Evolutionary conservation across 176 grass and related monocot genomes (phyloP), one percentile per base, ranked within the genome.

Genomic region (Triticum monococcum): DNA sequence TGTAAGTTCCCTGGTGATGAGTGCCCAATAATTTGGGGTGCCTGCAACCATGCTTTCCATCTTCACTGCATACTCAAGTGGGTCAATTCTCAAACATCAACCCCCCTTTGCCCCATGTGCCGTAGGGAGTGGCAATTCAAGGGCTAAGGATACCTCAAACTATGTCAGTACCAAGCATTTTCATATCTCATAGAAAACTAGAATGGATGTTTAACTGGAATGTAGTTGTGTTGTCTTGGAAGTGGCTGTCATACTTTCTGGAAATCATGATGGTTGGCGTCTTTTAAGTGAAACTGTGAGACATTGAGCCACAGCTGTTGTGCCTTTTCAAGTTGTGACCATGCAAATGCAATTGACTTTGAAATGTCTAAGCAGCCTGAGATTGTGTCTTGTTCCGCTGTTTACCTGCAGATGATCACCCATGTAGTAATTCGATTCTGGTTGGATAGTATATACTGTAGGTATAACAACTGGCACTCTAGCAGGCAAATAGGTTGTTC

Each of bases 1-100:
- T 97, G 95, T 64, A 97, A 94, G 72, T 97, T 97, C 88, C 95
- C 95, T 4, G 95, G 95, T 13, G 92, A 97, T 2, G 95, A 97
- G 26, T 97, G 95, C 84, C 92, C 92, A 0, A 78, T 97, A 48
- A 92, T 97, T 45, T 97, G 92, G 92, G 95, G 92, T 20, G 80
- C 86, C 5, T 94, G 95, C 77, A 97, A 94, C 80, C 92, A 97
- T 59, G 74, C 92, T 7, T 97, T 90, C 50, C 92, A 97, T 81
- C 92, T 97, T 26, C 95, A 97, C 78, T 94, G 90, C 80, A 97
- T 97, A 74, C 83, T 97, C 70, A 97, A 97, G 86, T 97, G 92
- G 95, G 90, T 97, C 40, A 94, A 97, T 77, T 92, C 92, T 10
- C 95, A 94, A 85, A 92, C 88, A 30, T 91, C 92, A 4, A 88